Percentiles rank a stretch among this genome's conserved stretches.
These are phyloP conservation scores for Lasiosphaeria miniovina DNA, from an alignment of 495 filamentous ascomycete genomes.

Conservation along the genomic window DNA sequence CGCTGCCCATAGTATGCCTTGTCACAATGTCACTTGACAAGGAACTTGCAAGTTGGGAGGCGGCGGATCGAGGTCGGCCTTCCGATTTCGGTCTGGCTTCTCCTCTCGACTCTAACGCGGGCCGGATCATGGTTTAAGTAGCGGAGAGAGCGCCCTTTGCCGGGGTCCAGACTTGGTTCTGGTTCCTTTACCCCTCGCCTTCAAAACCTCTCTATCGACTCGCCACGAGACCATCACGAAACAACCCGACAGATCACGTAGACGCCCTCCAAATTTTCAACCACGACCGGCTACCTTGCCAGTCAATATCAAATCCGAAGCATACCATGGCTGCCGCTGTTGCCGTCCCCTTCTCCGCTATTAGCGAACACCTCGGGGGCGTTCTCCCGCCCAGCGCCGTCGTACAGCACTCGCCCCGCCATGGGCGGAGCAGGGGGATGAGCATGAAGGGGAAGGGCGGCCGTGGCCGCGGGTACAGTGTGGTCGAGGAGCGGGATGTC, in stretches of 20 bases:
- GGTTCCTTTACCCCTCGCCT: background rate
- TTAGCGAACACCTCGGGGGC: constrained; percentile 35
- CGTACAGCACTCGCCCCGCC: constrained; percentile 39
- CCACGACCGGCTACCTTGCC: background rate
- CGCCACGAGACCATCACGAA: background rate
- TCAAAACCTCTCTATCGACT: background rate
- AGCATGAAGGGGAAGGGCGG: constrained; percentile 37
- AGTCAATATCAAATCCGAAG: background rate
- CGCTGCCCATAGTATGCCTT: background rate
- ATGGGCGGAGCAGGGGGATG: constrained; percentile 43
- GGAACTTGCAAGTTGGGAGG: background rate
- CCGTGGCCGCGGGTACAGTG: constrained; percentile 36
- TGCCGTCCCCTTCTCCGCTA: constrained; percentile 31
- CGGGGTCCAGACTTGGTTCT: background rate
- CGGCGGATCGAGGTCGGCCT: background rate
- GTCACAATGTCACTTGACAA: too few relatives aligned
- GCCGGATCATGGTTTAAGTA: background rate
- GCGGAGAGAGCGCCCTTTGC: background rate
- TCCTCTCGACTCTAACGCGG: background rate
- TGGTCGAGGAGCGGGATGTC: constrained; percentile 41
- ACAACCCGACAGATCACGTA: background rate
- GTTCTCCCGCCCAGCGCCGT: constrained; percentile 44
- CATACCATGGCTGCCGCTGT: constrained; percentile 34
- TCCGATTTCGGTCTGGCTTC: constrained; percentile 12
- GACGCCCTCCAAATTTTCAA: background rate